A percentile compares a stretch with the other conserved stretches of the same genome.
These are phyloP conservation scores for Annulohypoxylon nitens DNA, from an alignment of 495 filamentous ascomycete genomes.

Conservation along the genomic window DNA sequence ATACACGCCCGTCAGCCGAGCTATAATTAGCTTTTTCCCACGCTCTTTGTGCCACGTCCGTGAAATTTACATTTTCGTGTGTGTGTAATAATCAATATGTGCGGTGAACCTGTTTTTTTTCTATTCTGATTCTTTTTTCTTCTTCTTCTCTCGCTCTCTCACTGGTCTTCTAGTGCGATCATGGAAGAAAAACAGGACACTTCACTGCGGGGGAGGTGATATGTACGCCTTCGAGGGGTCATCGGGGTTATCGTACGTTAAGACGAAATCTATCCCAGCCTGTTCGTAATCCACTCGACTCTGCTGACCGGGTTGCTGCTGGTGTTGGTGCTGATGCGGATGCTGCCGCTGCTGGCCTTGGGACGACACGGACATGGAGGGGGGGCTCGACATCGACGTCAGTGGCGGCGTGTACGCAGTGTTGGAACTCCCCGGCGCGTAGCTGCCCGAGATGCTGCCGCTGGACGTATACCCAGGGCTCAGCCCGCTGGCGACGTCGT, in stretches of 20 bases:
- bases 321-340: slow-evolving; percentile 32
- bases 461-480: slow-evolving; percentile 65
- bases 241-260: slow-evolving; percentile 79
- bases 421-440: slow-evolving; percentile 57
- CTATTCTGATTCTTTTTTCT: slow-evolving; percentile 31
- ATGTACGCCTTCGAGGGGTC: slow-evolving; percentile 71
- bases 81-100: neutral
- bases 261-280: slow-evolving; percentile 93
- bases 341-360: slow-evolving; percentile 27
- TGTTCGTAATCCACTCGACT: slow-evolving; percentile 81
- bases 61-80: slow-evolving; percentile 44
- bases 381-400: slow-evolving; percentile 56
- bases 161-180: no score
- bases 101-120: slow-evolving; percentile 5
- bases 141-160: no score
- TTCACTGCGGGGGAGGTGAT: slow-evolving; percentile 71
- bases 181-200: neutral
- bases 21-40: slow-evolving; percentile 51
- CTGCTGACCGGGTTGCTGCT: slow-evolving; percentile 52
- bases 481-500: slow-evolving; percentile 61
- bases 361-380: slow-evolving; percentile 52
- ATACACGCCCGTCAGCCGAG: slow-evolving; percentile 49
- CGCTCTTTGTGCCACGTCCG: slow-evolving; percentile 16
- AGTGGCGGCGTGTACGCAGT: slow-evolving; percentile 60
- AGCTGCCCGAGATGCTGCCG: slow-evolving; percentile 70